Percentiles rank a stretch among this genome's conserved stretches.
phyloP scores from a whole-genome alignment of 148 eudicot species.

The Persicaria maculosa region DNA sequence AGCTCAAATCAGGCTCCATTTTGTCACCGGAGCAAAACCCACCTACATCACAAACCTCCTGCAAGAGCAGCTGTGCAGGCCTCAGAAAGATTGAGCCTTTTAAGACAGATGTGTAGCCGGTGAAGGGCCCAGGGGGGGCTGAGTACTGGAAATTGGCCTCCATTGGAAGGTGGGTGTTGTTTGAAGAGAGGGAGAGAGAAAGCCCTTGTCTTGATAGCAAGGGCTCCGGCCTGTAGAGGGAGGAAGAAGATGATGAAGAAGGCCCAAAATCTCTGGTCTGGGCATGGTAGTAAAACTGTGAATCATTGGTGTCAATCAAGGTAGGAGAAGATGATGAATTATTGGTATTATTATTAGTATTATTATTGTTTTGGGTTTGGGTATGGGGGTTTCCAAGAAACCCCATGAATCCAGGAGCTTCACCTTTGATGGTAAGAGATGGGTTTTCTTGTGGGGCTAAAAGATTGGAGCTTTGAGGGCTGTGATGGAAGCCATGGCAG shows the following conservation, averaged over 20 bases:
- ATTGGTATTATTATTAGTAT: neutral
- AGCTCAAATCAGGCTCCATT: conserved; percentile 13
- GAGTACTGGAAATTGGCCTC: conserved; percentile 23
- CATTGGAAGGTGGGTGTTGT: conserved; percentile 15
- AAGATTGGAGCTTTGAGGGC: conserved; percentile 8
- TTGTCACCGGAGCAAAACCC: conserved; percentile 9
- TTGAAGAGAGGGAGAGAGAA: conserved; percentile 41
- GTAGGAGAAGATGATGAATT: conserved; percentile 8
- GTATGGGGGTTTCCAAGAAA: conserved; percentile 13
- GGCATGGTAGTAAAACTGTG: neutral
- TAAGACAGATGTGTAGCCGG: conserved; percentile 72
- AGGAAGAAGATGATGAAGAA: neutral
- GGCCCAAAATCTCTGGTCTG: conserved; percentile 9
- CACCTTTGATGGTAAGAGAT: conserved; percentile 17
- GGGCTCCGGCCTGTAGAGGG: neutral
- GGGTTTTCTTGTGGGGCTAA: conserved; percentile 7
- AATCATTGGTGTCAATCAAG: conserved; percentile 1
- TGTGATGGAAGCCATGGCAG: conserved; percentile 20
- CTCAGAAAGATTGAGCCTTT: conserved; percentile 68
- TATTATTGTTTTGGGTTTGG: conserved; percentile 2
- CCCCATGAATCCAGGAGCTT: conserved; percentile 27
- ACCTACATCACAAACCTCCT: conserved; percentile 33
- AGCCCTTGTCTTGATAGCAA: conserved; percentile 20
- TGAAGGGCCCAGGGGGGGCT: conserved; percentile 74
- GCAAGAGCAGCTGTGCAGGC: conserved; percentile 68